These are phyloP conservation scores for Syzygium grande DNA, from an alignment of 345 rosid species.

Conservation along the genomic window DNA sequence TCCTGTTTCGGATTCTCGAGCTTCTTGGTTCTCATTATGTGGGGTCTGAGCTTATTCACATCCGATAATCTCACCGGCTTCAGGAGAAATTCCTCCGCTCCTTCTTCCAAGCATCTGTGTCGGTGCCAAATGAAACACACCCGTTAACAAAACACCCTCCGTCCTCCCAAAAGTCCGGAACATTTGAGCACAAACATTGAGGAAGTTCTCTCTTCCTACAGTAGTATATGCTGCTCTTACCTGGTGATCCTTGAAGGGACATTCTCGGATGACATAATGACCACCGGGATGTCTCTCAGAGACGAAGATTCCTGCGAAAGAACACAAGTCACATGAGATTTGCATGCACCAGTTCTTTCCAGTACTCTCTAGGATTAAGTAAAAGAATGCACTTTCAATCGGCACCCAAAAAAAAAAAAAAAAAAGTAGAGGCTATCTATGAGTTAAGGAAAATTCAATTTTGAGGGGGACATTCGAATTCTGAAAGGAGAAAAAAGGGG, in stretches of 20 bases:
- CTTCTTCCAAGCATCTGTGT: slow-evolving; percentile 61
- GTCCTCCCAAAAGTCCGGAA: background rate
- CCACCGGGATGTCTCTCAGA: slow-evolving; percentile 56
- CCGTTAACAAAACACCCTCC: background rate
- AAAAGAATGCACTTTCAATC: background rate
- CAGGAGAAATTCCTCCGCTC: slow-evolving; percentile 67
- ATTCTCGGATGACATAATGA: slow-evolving; percentile 79
- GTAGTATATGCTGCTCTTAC: slow-evolving; percentile 5
- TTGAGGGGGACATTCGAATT: background rate
- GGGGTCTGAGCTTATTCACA: slow-evolving; percentile 46
- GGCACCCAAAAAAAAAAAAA: background rate
- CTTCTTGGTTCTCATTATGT: slow-evolving; percentile 43
- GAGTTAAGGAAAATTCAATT: background rate
- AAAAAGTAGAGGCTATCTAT: background rate
- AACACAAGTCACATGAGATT: background rate
- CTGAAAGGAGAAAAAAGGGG: background rate
- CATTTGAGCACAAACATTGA: background rate
- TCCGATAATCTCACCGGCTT: slow-evolving; percentile 54
- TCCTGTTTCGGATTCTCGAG: slow-evolving; percentile 6
- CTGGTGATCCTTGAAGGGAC: slow-evolving; percentile 63
- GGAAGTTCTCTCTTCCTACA: background rate
- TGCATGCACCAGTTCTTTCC: background rate
- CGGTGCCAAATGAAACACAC: background rate
- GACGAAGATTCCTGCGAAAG: slow-evolving; percentile 48
- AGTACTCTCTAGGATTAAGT: background rate